Evolutionary conservation across 169 alveolate species (phyloP).

Genomic region (Cryptosporidium tyzzeri): DNA sequence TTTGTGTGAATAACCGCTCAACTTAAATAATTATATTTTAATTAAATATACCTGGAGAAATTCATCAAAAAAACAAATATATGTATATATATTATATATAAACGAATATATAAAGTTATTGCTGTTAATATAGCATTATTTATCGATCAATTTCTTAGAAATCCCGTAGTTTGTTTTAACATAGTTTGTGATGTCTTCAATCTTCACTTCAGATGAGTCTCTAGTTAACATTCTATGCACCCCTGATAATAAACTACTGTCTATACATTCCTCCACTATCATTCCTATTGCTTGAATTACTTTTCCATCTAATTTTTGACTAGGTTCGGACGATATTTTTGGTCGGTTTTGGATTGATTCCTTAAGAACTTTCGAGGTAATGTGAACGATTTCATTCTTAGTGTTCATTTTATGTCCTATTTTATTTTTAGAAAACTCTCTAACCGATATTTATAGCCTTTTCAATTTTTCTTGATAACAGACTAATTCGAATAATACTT

Average conservation of each 20-base stretch:
- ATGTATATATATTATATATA: not conserved
- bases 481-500: not conserved
- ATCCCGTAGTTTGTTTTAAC: slow-evolving; percentile 35
- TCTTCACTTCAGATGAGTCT: slow-evolving; percentile 13
- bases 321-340: not conserved
- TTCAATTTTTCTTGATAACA: not conserved
- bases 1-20: not conserved
- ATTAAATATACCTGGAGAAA: not conserved
- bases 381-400: slow-evolving; percentile 1
- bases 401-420: slow-evolving; percentile 1
- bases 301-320: slow-evolving; percentile 21
- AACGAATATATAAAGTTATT: not conserved
- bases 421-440: not conserved
- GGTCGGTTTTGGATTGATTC: slow-evolving; percentile 7
- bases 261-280: slow-evolving; percentile 55
- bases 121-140: not conserved
- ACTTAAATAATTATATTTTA: not conserved
- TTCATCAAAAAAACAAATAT: not conserved
- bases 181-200: slow-evolving; percentile 6
- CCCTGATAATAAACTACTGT: slow-evolving; percentile 10
- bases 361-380: slow-evolving; percentile 4
- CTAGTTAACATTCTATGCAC: slow-evolving; percentile 22
- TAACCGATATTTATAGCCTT: not conserved
- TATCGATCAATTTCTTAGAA: not conserved
- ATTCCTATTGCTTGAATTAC: slow-evolving; percentile 41